Percentiles rank a stretch among this genome's conserved stretches.
Evolutionary conservation across 441 rosid genomes (phyloP).

Genomic region (Raphanus hybrid): DNA sequence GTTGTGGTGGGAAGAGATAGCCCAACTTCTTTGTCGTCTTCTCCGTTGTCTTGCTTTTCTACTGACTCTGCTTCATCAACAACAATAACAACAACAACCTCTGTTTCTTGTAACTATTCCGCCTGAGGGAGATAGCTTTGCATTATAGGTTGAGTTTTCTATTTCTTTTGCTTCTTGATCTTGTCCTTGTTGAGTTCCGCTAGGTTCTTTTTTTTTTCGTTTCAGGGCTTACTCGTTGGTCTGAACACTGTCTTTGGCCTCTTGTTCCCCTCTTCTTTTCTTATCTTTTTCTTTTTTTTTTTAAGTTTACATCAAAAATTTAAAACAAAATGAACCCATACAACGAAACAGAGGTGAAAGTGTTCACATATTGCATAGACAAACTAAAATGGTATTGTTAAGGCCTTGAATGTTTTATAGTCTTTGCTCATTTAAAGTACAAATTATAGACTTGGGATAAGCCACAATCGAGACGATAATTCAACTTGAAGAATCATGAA

Average conservation of each 20-base stretch:
- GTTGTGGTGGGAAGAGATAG: constrained; percentile 38
- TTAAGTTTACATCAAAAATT: not conserved
- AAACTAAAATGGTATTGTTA: not conserved
- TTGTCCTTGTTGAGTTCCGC: constrained; percentile 3
- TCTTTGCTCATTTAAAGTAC: too few relatives aligned
- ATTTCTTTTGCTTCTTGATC: constrained; percentile 11
- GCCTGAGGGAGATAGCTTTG: constrained; percentile 40
- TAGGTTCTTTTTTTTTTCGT: constrained; percentile 38
- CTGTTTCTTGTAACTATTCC: constrained; percentile 58
- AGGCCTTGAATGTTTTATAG: too few relatives aligned
- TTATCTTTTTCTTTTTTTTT: not conserved
- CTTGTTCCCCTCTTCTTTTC: constrained; percentile 13
- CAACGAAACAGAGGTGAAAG: not conserved
- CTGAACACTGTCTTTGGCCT: constrained; percentile 35
- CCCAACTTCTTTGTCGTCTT: constrained; percentile 39
- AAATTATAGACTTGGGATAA: too few relatives aligned
- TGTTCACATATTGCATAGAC: not conserved
- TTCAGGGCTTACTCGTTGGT: constrained; percentile 38
- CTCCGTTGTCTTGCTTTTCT: constrained; percentile 40
- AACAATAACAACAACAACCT: constrained; percentile 54
- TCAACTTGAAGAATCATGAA: not conserved
- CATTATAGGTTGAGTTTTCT: constrained; percentile 33
- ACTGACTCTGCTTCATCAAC: constrained; percentile 52
- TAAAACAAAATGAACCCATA: not conserved
- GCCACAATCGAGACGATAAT: not conserved